A percentile compares a stretch with the other conserved stretches of the same genome.
These are phyloP conservation scores for Venturia carpophila DNA, from an alignment of 2,329 filamentous ascomycete genomes.

Conservation along the genomic window DNA sequence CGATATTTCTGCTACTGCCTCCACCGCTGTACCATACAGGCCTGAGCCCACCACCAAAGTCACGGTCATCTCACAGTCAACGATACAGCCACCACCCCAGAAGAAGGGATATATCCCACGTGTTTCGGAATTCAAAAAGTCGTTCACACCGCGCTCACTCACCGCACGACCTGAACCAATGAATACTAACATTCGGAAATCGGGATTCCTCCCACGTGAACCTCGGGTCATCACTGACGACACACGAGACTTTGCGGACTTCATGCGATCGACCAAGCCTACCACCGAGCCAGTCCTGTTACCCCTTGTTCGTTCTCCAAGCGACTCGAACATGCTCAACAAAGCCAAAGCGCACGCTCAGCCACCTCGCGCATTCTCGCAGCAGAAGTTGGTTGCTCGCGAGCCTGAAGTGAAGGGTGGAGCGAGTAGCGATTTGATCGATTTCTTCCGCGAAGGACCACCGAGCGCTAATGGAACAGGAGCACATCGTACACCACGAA, in stretches of 20 bases:
- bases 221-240: conserved; percentile 64
- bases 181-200: conserved; percentile 23
- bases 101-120: conserved; percentile 13
- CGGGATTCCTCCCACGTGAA: conserved; percentile 53
- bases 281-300: conserved; percentile 20
- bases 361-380: conserved; percentile 21
- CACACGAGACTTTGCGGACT: conserved; percentile 76
- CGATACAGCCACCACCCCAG: background rate
- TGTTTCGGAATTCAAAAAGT: conserved; percentile 13
- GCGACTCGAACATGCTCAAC: background rate
- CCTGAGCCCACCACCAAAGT: background rate
- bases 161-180: conserved; percentile 22
- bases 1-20: conserved; percentile 1
- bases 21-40: background rate
- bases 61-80: background rate
- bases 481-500: conserved; percentile 64
- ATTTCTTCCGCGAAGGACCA: conserved; percentile 87
- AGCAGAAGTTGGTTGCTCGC: conserved; percentile 46
- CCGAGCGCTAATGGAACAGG: conserved; percentile 37
- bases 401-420: conserved; percentile 57
- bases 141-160: background rate
- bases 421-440: conserved; percentile 79
- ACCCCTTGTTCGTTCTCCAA: conserved; percentile 10
- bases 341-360: background rate
- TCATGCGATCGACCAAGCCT: conserved; percentile 76